Evolutionary conservation across 768 basidiomycete genomes (phyloP), one percentile per base, ranked within the genome.

Genomic region (Leccinum subgranulosum): DNA sequence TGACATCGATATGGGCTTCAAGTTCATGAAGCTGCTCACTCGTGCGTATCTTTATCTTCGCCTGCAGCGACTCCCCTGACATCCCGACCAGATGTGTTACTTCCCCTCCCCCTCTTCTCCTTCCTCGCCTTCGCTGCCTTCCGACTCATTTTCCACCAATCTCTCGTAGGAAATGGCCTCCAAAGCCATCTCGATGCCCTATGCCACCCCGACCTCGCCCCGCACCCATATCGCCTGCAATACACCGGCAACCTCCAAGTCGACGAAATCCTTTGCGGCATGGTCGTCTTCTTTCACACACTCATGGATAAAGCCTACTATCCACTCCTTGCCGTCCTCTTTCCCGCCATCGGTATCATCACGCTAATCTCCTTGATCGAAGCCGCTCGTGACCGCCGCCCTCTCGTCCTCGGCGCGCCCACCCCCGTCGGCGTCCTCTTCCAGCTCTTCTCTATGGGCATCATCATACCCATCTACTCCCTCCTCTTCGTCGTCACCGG

Each of bases 241-340:
- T 81, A 80, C 64, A 79, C 78, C n/a, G 74, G 75, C 4, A 41
- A 71, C 12, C 45, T 63, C n/a, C 48, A 51, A 4, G 28, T 77
- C 21, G 80, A 85, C 60, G 43, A 45, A 14, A 23, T 23, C 23
- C 23, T 85, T 9, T 85, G 83, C 53, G 64, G 66, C 10, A 49
- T 84, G 36, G 77, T 82, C 47, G 59, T 67, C 0, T 76, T 84
- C 66, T 85, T 84, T 66, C 78, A 83, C 39, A 39, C 55, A 6
- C 33, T 64, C 9, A 53, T 70, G 55, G 47, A 60, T 28, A 34
- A 69, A 1, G 15, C 29, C 19, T 57, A 62, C 59, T 49, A 41
- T 2, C 61, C 70, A 8, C 49, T 66, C 11, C 56, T 66, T 34
- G 64, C 59, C 9, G 57, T 60, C 25, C 31, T 60, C 31, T 49